phyloP scores from a whole-genome alignment of 2,329 filamentous ascomycete genomes.

The Periconia sp. region DNA sequence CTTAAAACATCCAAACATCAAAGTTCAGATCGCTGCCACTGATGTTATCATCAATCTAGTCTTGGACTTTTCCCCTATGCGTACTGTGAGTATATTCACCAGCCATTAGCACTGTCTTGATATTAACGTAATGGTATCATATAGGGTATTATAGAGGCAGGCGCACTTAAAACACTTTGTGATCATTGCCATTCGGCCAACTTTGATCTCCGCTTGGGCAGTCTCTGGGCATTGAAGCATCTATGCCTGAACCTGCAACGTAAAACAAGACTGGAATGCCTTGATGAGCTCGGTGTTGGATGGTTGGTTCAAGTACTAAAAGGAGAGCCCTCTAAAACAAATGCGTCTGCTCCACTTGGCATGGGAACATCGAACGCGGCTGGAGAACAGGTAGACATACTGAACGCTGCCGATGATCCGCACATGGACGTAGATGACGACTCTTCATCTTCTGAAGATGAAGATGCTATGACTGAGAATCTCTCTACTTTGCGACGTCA shows the following conservation, averaged over 20 bases:
- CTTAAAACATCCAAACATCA: constrained; percentile 71
- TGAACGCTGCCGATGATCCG: constrained; percentile 54
- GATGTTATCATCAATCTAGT: constrained; percentile 83
- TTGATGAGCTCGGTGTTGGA: constrained; percentile 74
- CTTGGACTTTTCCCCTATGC: constrained; percentile 87
- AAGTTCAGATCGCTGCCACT: constrained; percentile 84
- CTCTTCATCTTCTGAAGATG: constrained; percentile 43
- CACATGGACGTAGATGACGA: constrained; percentile 46
- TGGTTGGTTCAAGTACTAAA: constrained; percentile 82
- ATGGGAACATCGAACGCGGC: constrained; percentile 62
- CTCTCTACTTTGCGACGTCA: constrained; percentile 42
- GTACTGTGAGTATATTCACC: constrained; percentile 64
- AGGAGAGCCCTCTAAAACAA: constrained; percentile 50
- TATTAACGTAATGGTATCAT: constrained; percentile 5
- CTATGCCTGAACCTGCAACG: constrained; percentile 73
- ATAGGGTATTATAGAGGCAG: constrained; percentile 71
- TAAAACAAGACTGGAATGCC: constrained; percentile 72
- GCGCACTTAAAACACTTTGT: constrained; percentile 76
- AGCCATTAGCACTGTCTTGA: neutral
- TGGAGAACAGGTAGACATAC: constrained; percentile 61
- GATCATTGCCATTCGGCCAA: constrained; percentile 81
- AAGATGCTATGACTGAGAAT: constrained; percentile 50
- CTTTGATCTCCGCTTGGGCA: constrained; percentile 77
- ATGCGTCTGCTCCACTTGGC: constrained; percentile 43
- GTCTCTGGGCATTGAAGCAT: constrained; percentile 93